Evolutionary conservation across 1,284 basidiomycete genomes (phyloP).

Genomic region (Amylostereum areolatum): DNA sequence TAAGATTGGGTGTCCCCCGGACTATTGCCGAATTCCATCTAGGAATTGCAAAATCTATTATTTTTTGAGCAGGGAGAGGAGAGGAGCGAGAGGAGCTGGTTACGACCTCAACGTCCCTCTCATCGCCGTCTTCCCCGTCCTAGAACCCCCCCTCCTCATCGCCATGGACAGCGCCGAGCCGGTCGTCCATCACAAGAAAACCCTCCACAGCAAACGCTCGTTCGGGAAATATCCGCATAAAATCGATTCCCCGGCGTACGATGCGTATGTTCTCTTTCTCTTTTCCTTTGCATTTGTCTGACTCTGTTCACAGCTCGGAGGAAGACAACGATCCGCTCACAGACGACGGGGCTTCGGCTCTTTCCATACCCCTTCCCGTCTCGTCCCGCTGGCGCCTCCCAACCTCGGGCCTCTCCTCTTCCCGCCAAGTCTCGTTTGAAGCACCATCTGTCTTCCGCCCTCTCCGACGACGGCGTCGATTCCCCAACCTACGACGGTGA

Average conservation of each 20-base stretch:
- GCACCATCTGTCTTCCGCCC: slow-evolving; percentile 47
- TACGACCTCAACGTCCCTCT: too few relatives aligned
- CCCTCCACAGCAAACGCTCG: slow-evolving; percentile 58
- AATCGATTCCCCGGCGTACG: slow-evolving; percentile 70
- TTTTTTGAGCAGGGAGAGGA: too few relatives aligned
- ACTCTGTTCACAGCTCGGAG: slow-evolving; percentile 39
- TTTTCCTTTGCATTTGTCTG: not conserved
- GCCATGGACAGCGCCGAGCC: slow-evolving; percentile 23
- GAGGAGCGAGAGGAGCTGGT: too few relatives aligned
- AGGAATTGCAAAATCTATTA: too few relatives aligned
- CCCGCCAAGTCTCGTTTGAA: slow-evolving; percentile 22
- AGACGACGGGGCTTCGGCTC: slow-evolving; percentile 57
- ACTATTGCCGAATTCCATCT: slow-evolving; percentile 6
- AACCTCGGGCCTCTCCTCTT: slow-evolving; percentile 14
- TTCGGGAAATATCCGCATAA: slow-evolving; percentile 56
- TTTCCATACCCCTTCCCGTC: slow-evolving; percentile 32
- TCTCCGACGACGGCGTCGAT: slow-evolving; percentile 71
- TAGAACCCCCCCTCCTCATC: not conserved
- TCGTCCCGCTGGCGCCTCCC: slow-evolving; percentile 22
- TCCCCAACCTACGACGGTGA: slow-evolving; percentile 89
- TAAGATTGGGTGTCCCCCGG: slow-evolving; percentile 1
- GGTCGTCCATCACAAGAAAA: slow-evolving; percentile 32
- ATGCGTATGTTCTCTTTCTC: slow-evolving; percentile 33
- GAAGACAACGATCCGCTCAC: slow-evolving; percentile 80
- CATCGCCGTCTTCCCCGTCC: too few relatives aligned